Evolutionary conservation across 208 protist species (phyloP), one percentile per base, ranked within the genome.

Genomic region (Wallacemonas collosoma): DNA sequence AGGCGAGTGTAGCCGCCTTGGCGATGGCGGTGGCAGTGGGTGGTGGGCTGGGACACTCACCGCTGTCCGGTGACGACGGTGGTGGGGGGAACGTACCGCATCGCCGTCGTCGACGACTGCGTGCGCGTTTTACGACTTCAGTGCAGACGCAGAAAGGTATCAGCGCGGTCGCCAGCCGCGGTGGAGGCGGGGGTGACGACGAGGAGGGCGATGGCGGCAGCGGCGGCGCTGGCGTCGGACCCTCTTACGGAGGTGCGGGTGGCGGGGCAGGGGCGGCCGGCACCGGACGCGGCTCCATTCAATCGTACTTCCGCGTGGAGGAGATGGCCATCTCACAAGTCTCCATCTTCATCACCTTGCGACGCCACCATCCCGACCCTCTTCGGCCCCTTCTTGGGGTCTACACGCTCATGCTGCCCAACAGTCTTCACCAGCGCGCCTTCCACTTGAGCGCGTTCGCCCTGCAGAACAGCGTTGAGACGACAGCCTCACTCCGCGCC

Each of bases 361-460:
- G 64, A 3, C 82, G 89, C 12, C 82, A 88, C 61, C 72, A 80
- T 15, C 77, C 83, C 4, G 87, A 95, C 68, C 86, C 88, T 11
- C 82, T 95, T 36, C 73, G 86, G 15, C 75, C 75, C 12, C 38
- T 90, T 4, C 71, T 95, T n/a, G 90, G 90, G 35, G 76, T 81
- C 50, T 89, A 89, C 69, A 80, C 86, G 26, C 71, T 92, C 63
- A 89, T 95, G 85, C 82, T 95, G 40, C 88, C 86, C 5, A 85
- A 68, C 45, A 64, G 82, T 50, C 73, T 95, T 9, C 54, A 71
- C 12, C 80, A 86, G 66, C 83, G 75, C 48, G 84, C 86, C 55
- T 89, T 95, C 68, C 73, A 83, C 57, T 68, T 86, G 48, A 62
- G 58, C 7, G 60, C 76, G 11, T 83, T 90, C 68, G 47, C 60